Percentiles rank a stretch among this genome's conserved stretches.
Conservation (phyloP, 129 eudicot genomes). For the sunflower (Helianthus annuus) region DNA sequence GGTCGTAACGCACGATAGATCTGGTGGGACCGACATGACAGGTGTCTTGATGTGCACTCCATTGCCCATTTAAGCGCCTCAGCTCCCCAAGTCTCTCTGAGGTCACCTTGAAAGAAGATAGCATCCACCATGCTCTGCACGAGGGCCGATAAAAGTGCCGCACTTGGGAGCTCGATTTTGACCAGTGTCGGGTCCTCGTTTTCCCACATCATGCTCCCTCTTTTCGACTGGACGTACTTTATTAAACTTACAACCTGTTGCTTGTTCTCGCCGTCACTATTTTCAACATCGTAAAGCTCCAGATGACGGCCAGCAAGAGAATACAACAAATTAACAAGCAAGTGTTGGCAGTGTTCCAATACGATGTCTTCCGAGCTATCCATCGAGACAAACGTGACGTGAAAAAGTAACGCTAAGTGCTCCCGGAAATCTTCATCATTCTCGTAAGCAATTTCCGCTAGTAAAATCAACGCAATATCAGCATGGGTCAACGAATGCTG, state of each 20-base stretch:
- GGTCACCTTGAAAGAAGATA: slow-evolving; percentile 94
- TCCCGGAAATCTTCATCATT: slow-evolving; percentile 95
- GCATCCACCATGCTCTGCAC: slow-evolving; percentile 99
- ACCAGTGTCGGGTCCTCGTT: slow-evolving; percentile 91
- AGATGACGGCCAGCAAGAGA: slow-evolving; percentile 98
- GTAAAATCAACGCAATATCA: slow-evolving; percentile 85
- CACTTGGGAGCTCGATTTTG: slow-evolving; percentile 93
- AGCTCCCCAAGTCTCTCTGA: slow-evolving; percentile 95
- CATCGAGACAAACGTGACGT: slow-evolving; percentile 97
- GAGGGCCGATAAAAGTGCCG: slow-evolving; percentile 95
- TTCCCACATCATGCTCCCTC: slow-evolving; percentile 99
- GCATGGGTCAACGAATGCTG: slow-evolving; percentile 94
- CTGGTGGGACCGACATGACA: slow-evolving; percentile 97
- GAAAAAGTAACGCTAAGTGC: slow-evolving; percentile 91
- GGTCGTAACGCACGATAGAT: slow-evolving; percentile 95
- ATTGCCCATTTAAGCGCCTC: slow-evolving; percentile 99
- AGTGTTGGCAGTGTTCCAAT: slow-evolving; percentile 95
- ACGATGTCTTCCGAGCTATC: slow-evolving; percentile 98
- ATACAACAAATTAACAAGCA: slow-evolving; percentile 88
- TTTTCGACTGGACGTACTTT: slow-evolving; percentile 93
- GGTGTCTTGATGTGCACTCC: slow-evolving; percentile 99
- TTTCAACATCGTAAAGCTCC: slow-evolving; percentile 94
- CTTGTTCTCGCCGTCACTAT: slow-evolving; percentile 92
- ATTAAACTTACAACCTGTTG: slow-evolving; percentile 96
- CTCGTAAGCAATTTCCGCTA: slow-evolving; percentile 96